Conservation (phyloP, 805 yeast species). For the Lipomyces chichibuensis region DNA sequence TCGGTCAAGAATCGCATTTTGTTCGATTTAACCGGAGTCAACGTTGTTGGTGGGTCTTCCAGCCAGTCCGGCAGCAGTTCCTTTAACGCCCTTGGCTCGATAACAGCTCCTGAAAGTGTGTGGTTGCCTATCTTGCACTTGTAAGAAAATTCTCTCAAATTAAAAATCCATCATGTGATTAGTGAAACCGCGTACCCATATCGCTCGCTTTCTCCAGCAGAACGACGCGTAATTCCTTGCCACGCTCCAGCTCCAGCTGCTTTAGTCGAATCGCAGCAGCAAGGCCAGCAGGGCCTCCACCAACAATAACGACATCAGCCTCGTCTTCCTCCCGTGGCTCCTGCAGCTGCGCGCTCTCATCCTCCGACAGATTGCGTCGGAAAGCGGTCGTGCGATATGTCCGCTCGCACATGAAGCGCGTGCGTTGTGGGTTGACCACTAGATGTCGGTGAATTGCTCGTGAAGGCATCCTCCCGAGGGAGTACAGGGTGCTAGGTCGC, state of each 20-base stretch:
- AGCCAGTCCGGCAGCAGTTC: slow-evolving; percentile 76
- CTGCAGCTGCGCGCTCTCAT: slow-evolving; percentile 12
- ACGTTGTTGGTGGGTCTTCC: slow-evolving; percentile 47
- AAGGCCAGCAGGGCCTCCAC: slow-evolving; percentile 97
- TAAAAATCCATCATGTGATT: not conserved
- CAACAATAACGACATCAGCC: slow-evolving; percentile 94
- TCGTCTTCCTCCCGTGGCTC: slow-evolving; percentile 69
- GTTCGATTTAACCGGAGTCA: slow-evolving; percentile 75
- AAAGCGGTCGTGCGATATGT: not conserved
- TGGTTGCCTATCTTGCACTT: slow-evolving; percentile 54
- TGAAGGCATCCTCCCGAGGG: not conserved
- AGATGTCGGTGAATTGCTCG: not conserved
- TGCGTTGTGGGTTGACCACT: not conserved
- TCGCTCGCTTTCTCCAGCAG: slow-evolving; percentile 92
- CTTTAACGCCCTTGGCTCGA: slow-evolving; percentile 84
- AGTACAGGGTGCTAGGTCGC: not conserved
- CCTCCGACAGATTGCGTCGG: slow-evolving; percentile 20
- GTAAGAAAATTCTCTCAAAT: not conserved
- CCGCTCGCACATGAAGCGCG: not conserved
- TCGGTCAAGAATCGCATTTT: slow-evolving; percentile 70
- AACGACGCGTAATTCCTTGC: slow-evolving; percentile 76
- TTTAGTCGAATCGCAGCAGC: slow-evolving; percentile 90
- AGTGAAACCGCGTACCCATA: slow-evolving; percentile 56
- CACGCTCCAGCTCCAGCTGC: slow-evolving; percentile 66
- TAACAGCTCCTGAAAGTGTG: slow-evolving; percentile 88